Conservation (phyloP, 306 rosid genomes). For the Prunus mongolica region DNA sequence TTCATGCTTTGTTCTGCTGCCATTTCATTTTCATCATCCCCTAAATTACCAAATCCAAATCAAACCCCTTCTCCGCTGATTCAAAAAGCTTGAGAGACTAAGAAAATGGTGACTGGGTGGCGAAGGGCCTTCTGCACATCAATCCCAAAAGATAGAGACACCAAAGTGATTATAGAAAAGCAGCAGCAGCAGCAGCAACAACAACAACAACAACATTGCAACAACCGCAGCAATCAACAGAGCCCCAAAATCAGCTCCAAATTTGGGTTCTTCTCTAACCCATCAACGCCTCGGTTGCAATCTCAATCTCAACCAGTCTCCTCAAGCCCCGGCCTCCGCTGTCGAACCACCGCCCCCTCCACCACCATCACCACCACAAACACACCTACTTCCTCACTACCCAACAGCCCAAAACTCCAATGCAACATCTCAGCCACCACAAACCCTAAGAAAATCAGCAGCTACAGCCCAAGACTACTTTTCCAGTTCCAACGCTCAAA, state of each 20-base stretch:
- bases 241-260: constrained; percentile 64
- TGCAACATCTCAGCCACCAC: constrained; percentile 39
- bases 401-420: constrained; percentile 74
- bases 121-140: constrained; percentile 95
- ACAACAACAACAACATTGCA: constrained; percentile 12
- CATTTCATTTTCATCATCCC: too few species aligned
- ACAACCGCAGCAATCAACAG: constrained; percentile 20
- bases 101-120: constrained; percentile 84
- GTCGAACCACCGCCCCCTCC: constrained; percentile 50
- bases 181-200: constrained; percentile 33
- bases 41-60: too few species aligned
- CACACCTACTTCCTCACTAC: constrained; percentile 44
- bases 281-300: constrained; percentile 74
- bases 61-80: not conserved
- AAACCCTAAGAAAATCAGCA: constrained; percentile 20
- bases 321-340: constrained; percentile 59
- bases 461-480: constrained; percentile 36
- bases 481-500: constrained; percentile 44
- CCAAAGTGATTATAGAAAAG: constrained; percentile 36
- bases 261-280: constrained; percentile 79
- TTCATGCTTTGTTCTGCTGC: too few species aligned
- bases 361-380: constrained; percentile 20
- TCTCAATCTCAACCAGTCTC: constrained; percentile 47
- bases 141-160: constrained; percentile 54
- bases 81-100: not conserved